Conservation (phyloP, 805 yeast genomes). For the Zygosaccharomyces lentus region DNA sequence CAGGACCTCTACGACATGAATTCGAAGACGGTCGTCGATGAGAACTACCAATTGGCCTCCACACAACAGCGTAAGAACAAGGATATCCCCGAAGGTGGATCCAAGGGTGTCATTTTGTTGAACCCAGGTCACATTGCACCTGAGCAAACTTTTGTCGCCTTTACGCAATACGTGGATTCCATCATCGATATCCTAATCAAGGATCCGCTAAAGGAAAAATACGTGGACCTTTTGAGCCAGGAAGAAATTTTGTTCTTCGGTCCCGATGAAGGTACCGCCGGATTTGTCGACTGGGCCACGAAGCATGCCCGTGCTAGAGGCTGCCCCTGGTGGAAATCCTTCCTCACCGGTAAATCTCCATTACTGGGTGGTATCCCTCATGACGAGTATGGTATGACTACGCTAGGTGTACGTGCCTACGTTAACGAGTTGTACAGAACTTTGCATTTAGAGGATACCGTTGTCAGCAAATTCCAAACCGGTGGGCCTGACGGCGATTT, state of each 20-base stretch:
- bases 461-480: slow-evolving; percentile 80
- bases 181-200: slow-evolving; percentile 78
- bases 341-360: slow-evolving; percentile 94
- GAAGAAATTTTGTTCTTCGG: slow-evolving; percentile 95
- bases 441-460: slow-evolving; percentile 52
- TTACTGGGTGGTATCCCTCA: slow-evolving; percentile 95
- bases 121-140: slow-evolving; percentile 69
- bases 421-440: slow-evolving; percentile 85
- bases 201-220: slow-evolving; percentile 75
- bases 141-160: slow-evolving; percentile 75
- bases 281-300: slow-evolving; percentile 96
- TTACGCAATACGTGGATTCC: slow-evolving; percentile 89
- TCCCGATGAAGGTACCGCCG: slow-evolving; percentile 99
- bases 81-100: slow-evolving; percentile 98
- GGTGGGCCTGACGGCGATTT: slow-evolving; percentile 99
- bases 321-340: slow-evolving; percentile 98
- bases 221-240: slow-evolving; percentile 77
- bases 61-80: slow-evolving; percentile 97
- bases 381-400: slow-evolving; percentile 97
- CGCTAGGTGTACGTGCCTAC: slow-evolving; percentile 87
- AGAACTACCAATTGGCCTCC: slow-evolving; percentile 89
- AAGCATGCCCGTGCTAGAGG: slow-evolving; percentile 86
- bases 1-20: slow-evolving; percentile 81
- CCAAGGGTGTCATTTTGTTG: slow-evolving; percentile 91
- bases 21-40: slow-evolving; percentile 87